These are phyloP conservation scores for Ascochyta lentis DNA, from an alignment of 2,329 filamentous ascomycete genomes.

Conservation along the genomic window DNA sequence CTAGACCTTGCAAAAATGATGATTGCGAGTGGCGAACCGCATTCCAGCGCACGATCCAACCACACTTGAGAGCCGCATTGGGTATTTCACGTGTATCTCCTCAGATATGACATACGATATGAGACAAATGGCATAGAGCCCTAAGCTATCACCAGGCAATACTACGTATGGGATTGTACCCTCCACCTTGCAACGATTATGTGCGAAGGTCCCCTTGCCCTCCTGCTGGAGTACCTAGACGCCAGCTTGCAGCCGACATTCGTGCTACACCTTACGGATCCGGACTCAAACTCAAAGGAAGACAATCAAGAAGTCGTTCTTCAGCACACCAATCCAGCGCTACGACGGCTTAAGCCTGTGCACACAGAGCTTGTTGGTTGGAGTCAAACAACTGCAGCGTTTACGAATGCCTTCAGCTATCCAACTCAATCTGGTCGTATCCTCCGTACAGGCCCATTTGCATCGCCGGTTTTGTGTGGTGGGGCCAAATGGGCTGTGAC, in stretches of 20 bases:
- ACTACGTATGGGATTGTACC: not conserved
- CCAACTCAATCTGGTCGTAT: not conserved
- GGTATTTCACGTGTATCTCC: not conserved
- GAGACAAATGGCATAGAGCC: not conserved
- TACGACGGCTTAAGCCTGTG: not conserved
- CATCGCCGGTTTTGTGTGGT: not conserved
- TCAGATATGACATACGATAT: not conserved
- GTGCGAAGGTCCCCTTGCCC: conserved; percentile 7
- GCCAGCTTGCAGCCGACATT: conserved; percentile 7
- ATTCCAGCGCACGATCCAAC: not conserved
- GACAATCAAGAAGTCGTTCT: not conserved
- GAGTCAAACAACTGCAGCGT: not conserved
- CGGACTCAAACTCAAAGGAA: not conserved
- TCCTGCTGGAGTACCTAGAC: conserved; percentile 13
- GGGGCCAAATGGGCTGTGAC: conserved; percentile 2
- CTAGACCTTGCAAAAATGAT: not conserved
- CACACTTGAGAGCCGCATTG: not conserved
- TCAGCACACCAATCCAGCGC: conserved; percentile 8
- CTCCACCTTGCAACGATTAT: not conserved
- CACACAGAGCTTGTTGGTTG: not conserved
- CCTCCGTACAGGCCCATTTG: no score
- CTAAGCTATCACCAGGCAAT: not conserved
- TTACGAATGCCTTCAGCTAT: not conserved
- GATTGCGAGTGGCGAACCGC: conserved; percentile 1
- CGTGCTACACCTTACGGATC: not conserved